Conservation (phyloP, 176 grass and related monocot species). For the Zoysia pacifica region DNA sequence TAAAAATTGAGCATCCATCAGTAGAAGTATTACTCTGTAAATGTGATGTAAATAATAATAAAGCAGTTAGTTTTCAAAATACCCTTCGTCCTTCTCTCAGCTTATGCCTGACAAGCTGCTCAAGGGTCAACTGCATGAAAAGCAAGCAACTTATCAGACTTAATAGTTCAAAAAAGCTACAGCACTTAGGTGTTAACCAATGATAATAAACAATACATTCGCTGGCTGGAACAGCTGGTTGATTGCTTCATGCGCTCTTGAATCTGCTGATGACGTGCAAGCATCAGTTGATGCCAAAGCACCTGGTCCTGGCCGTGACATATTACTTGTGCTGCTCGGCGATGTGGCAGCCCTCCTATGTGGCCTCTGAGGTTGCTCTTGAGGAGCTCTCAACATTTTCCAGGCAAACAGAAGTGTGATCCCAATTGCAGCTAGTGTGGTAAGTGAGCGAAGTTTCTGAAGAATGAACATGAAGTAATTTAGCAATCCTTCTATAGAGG, state of each 20-base stretch:
- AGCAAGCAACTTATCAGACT: slow-evolving; percentile 39
- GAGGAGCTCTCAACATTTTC: slow-evolving; percentile 84
- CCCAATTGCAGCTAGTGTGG: slow-evolving; percentile 82
- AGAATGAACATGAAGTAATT: slow-evolving; percentile 41
- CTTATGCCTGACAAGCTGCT: slow-evolving; percentile 98
- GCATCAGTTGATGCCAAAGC: slow-evolving; percentile 55
- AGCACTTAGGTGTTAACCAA: slow-evolving; percentile 24
- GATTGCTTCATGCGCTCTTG: slow-evolving; percentile 83
- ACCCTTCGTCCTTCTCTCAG: slow-evolving; percentile 94
- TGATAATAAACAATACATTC: slow-evolving; percentile 59
- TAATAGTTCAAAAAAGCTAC: background rate
- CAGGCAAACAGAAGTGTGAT: slow-evolving; percentile 81
- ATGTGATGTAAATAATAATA: slow-evolving; percentile 11
- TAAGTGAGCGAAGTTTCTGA: slow-evolving; percentile 87
- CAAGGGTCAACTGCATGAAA: slow-evolving; percentile 77
- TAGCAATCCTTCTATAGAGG: slow-evolving; percentile 19
- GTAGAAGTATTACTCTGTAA: background rate
- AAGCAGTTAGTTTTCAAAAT: slow-evolving; percentile 27
- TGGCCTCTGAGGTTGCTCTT: slow-evolving; percentile 74
- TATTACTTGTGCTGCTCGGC: slow-evolving; percentile 60
- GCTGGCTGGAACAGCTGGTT: slow-evolving; percentile 93
- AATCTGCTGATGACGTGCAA: slow-evolving; percentile 80
- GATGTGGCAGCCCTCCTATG: slow-evolving; percentile 57
- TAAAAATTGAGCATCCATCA: slow-evolving; percentile 40
- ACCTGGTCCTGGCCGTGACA: slow-evolving; percentile 52